Evolutionary conservation across 2,329 filamentous ascomycete genomes (phyloP).

Genomic region (Fusarium liriodendri): DNA sequence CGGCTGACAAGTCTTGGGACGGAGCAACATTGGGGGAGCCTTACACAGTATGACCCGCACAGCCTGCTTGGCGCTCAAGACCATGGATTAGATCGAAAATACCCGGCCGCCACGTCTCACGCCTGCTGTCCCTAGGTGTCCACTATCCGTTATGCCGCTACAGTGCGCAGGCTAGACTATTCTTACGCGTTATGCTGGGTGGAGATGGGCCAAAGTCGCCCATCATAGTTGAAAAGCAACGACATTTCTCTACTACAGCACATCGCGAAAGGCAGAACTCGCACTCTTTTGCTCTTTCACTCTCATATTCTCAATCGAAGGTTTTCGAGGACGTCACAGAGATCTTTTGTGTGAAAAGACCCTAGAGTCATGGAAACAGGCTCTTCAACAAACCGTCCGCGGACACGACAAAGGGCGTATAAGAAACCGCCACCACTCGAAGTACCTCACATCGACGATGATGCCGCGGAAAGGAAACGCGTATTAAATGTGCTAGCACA

Average conservation of each 20-base stretch:
- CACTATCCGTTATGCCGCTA: slow-evolving; percentile 47
- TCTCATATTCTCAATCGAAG: not conserved
- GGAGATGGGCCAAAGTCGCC: slow-evolving; percentile 22
- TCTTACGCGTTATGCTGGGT: slow-evolving; percentile 47
- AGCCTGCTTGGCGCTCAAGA: not conserved
- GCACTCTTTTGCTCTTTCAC: not conserved
- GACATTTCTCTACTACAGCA: not conserved
- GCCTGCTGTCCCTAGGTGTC: slow-evolving; percentile 1
- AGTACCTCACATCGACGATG: slow-evolving; percentile 61
- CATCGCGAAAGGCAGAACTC: not conserved
- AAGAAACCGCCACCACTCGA: slow-evolving; percentile 55
- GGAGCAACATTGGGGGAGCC: slow-evolving; percentile 17
- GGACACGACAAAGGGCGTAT: slow-evolving; percentile 53
- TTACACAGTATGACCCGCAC: slow-evolving; percentile 32
- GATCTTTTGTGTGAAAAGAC: not conserved
- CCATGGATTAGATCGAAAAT: slow-evolving; percentile 21
- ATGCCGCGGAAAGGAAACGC: slow-evolving; percentile 64
- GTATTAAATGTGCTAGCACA: slow-evolving; percentile 66
- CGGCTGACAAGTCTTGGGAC: slow-evolving; percentile 1
- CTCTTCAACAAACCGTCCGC: slow-evolving; percentile 35
- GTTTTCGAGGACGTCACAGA: not conserved
- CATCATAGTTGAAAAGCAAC: slow-evolving; percentile 30
- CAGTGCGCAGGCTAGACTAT: slow-evolving; percentile 32
- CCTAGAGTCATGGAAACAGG: slow-evolving; percentile 15
- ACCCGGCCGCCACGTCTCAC: not conserved